Evolutionary conservation across 306 rosid species (phyloP), one percentile per base, ranked within the genome.

Genomic region (Amphicarpaea edgeworthii): DNA sequence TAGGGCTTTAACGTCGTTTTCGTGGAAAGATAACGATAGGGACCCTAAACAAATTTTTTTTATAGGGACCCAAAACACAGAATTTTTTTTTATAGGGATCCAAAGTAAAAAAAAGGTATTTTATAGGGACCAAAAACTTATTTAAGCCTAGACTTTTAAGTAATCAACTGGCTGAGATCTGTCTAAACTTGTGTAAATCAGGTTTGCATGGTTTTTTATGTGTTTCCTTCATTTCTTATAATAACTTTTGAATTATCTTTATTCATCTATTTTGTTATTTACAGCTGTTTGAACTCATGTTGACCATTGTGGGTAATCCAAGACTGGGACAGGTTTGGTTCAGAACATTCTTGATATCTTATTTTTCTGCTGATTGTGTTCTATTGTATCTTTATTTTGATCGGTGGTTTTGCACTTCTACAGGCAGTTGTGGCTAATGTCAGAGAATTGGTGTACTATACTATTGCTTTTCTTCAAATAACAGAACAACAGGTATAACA

Each of bases 231-330:
- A 59, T 62, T 68, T 53, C 43, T 63, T 46, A 24, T 34, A 16
- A 14, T 64, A 16, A 38, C 46, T 71, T 23, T 58, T 42, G 12
- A 47, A 60, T 47, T 77, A 40, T 80, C 11, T 28, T 73, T 55
- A 76, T 32, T 59, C 70, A 51, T 66, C 67, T 72, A 17, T 57
- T 37, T 73, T 83, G 74, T 65, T 42, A 38, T 76, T 30, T 77
- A 23, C 96, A 94, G 98, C 82, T 94, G 54, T 92, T 94, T 84
- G 98, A 94, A 91, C 89, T 94, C 84, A 88, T 94, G 76, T 62
- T 90, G 91, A 94, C 96, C 58, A 85, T 92, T 20, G 85, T 89
- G 67, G 90, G 97, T 72, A 90, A 88, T 72, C 49, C 87, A 63
- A 90, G 89, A 78, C 68, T 94, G 67, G 85, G 77, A 70, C 85